These are phyloP conservation scores for Cinnamomum micranthum DNA, from an alignment of 164 flowering plant species.

Conservation along the genomic window DNA sequence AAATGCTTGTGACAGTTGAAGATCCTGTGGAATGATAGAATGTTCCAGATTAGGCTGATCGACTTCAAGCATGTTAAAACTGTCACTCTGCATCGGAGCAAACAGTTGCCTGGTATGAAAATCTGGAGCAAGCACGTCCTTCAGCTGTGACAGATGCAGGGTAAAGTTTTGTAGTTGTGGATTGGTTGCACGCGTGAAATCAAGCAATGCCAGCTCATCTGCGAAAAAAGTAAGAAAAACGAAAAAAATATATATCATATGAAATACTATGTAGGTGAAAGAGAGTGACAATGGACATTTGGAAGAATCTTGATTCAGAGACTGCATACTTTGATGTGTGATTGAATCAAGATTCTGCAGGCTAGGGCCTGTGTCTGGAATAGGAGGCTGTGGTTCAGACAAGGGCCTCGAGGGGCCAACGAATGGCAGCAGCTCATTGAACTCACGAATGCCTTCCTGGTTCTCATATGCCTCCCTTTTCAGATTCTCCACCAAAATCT, in stretches of 20 bases:
- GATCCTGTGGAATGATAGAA: neutral
- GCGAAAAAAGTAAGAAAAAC: slow-evolving; percentile 7
- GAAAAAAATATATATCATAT: neutral
- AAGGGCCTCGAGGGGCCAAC: slow-evolving; percentile 20
- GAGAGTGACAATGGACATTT: neutral
- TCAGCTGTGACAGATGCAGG: neutral
- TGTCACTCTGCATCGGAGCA: neutral
- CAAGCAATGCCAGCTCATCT: slow-evolving; percentile 23
- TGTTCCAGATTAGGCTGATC: neutral
- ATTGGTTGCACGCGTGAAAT: slow-evolving; percentile 9
- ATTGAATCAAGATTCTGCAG: slow-evolving; percentile 5
- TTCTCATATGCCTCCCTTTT: slow-evolving; percentile 47
- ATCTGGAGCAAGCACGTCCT: neutral
- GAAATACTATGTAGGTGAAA: neutral
- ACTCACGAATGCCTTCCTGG: slow-evolving; percentile 22
- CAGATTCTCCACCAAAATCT: slow-evolving; percentile 45
- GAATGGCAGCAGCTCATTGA: slow-evolving; percentile 10
- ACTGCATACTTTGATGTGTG: slow-evolving; percentile 2
- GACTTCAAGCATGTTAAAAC: neutral
- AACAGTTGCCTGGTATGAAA: neutral
- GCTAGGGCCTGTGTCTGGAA: slow-evolving; percentile 14
- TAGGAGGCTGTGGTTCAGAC: slow-evolving; percentile 13
- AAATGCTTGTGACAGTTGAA: slow-evolving; percentile 2
- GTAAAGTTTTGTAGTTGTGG: slow-evolving; percentile 6
- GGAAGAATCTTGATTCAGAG: neutral